Evolutionary conservation across 768 basidiomycete genomes (phyloP).

Genomic region (Suillus lakei): DNA sequence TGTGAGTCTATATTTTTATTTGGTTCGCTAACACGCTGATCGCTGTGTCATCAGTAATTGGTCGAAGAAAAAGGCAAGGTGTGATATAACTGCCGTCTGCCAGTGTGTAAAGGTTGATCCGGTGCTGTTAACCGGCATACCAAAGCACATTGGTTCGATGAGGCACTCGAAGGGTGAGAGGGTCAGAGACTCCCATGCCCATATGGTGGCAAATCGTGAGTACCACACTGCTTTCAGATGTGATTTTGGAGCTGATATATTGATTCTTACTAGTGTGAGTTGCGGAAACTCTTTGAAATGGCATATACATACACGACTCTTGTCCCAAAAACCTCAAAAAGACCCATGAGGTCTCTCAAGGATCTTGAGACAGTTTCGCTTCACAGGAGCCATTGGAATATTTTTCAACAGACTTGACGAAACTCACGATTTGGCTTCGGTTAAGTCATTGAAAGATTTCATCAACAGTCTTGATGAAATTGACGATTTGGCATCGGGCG

Average conservation of each 20-base stretch:
- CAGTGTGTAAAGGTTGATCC: background rate
- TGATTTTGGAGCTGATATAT: background rate
- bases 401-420: background rate
- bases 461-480: too few species aligned
- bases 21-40: background rate
- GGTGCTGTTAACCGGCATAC: background rate
- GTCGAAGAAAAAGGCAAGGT: background rate
- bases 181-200: background rate
- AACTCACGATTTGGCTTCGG: too few species aligned
- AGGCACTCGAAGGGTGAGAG: background rate
- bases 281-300: background rate
- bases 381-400: background rate
- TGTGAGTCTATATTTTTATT: background rate
- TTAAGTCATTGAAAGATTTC: too few species aligned
- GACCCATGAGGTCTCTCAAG: background rate
- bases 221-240: too few species aligned
- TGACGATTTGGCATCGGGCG: too few species aligned
- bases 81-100: background rate
- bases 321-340: background rate
- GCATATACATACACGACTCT: background rate
- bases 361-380: background rate
- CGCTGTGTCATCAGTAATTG: background rate
- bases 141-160: too few species aligned
- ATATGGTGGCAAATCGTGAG: background rate
- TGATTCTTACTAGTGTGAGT: background rate